Conservation (phyloP, 2,329 filamentous ascomycete genomes). For the Fusarium compactum region DNA sequence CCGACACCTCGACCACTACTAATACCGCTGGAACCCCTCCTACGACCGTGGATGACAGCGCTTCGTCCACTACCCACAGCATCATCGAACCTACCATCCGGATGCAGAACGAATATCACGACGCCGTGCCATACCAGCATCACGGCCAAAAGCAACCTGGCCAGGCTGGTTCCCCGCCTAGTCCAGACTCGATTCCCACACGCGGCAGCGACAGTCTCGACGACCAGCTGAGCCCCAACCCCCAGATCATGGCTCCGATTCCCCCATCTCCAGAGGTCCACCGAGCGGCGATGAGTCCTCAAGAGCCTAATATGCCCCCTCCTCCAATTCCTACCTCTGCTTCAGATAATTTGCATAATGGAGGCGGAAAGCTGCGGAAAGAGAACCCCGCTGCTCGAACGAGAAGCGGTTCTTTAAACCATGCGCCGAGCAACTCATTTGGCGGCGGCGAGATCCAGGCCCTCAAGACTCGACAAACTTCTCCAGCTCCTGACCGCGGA, state of each 20-base stretch:
- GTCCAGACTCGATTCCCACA: slow-evolving; percentile 21
- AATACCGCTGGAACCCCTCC: slow-evolving; percentile 38
- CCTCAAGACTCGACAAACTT: slow-evolving; percentile 47
- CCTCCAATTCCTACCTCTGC: slow-evolving; percentile 26
- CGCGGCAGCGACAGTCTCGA: slow-evolving; percentile 35
- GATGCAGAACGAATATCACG: slow-evolving; percentile 37
- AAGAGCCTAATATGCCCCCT: slow-evolving; percentile 36
- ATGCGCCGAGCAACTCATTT: slow-evolving; percentile 27
- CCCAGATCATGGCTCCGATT: slow-evolving; percentile 48
- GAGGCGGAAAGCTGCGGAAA: slow-evolving; percentile 51
- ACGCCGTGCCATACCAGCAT: slow-evolving; percentile 30
- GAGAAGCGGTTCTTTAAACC: slow-evolving; percentile 52
- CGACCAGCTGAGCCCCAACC: slow-evolving; percentile 38
- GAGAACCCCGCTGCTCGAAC: slow-evolving; percentile 45
- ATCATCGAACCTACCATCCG: slow-evolving; percentile 42
- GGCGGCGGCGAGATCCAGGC: slow-evolving; percentile 32
- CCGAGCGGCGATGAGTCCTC: slow-evolving; percentile 41
- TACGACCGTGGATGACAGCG: slow-evolving; percentile 43
- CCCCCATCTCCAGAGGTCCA: slow-evolving; percentile 48
- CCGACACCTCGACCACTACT: slow-evolving; percentile 41
- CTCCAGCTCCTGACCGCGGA: slow-evolving; percentile 56
- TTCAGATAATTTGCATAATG: slow-evolving; percentile 35
- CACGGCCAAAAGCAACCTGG: slow-evolving; percentile 19
- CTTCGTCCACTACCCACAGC: slow-evolving; percentile 42
- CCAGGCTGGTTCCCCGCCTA: slow-evolving; percentile 31